These are phyloP conservation scores for Fusarium gaditjirri DNA, from an alignment of 2,329 filamentous ascomycete genomes.

Conservation along the genomic window DNA sequence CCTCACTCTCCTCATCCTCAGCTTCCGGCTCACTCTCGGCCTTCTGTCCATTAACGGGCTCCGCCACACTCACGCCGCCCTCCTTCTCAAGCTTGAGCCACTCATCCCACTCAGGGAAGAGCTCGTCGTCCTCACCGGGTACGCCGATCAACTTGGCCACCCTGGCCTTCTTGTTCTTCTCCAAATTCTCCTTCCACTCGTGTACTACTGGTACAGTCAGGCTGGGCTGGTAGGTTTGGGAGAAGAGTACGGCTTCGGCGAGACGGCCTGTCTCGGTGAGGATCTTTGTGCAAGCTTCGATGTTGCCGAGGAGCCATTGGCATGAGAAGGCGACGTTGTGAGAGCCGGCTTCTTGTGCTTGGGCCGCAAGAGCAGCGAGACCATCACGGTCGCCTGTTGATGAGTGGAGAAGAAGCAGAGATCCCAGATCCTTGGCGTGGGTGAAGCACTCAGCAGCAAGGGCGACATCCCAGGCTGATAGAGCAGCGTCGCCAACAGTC, in stretches of 20 bases:
- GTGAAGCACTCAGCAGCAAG: constrained; percentile 94
- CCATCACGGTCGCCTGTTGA: constrained; percentile 84
- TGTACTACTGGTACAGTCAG: constrained; percentile 73
- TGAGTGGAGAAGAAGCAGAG: constrained; percentile 86
- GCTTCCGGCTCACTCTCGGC: constrained; percentile 38
- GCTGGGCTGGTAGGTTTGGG: constrained; percentile 95
- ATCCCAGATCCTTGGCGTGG: constrained; percentile 89
- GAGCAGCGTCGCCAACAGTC: constrained; percentile 90
- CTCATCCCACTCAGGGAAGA: constrained; percentile 97
- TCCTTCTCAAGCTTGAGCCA: constrained; percentile 84
- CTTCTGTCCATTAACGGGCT: constrained; percentile 38
- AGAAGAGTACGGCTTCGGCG: constrained; percentile 89
- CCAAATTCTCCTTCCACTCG: constrained; percentile 84
- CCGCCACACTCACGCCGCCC: constrained; percentile 57
- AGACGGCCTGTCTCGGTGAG: constrained; percentile 81
- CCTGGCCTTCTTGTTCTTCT: constrained; percentile 86
- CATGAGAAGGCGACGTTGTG: constrained; percentile 95
- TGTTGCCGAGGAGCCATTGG: constrained; percentile 86
- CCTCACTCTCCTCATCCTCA: constrained; percentile 42
- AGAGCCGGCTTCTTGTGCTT: constrained; percentile 79
- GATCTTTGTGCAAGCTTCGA: constrained; percentile 83
- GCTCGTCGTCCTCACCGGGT: constrained; percentile 83
- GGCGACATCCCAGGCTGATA: constrained; percentile 85
- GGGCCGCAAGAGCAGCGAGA: constrained; percentile 74
- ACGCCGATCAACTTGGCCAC: constrained; percentile 85